Evolutionary conservation across 106 monocot species (phyloP).

Genomic region (Dioscorea dumetorum): DNA sequence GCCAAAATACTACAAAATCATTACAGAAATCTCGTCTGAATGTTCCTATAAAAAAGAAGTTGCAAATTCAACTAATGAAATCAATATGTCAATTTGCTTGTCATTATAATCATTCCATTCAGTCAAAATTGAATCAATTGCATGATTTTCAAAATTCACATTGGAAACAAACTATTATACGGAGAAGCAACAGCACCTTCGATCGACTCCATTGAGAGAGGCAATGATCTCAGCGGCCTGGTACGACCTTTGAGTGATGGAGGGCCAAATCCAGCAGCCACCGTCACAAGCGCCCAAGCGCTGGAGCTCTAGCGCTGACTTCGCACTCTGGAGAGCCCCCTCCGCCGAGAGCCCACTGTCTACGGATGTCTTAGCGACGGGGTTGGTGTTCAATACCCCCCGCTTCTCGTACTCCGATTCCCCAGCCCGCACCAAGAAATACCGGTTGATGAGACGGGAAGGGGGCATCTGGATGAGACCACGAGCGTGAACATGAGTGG

Average conservation of each 20-base stretch:
- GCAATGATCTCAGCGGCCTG: constrained; percentile 95
- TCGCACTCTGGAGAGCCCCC: constrained; percentile 44
- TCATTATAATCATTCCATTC: too few relatives aligned
- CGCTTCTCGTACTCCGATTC: constrained; percentile 70
- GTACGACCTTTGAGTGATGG: constrained; percentile 84
- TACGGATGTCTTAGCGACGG: constrained; percentile 80
- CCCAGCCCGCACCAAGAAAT: constrained; percentile 84
- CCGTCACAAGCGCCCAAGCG: constrained; percentile 67
- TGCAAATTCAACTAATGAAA: too few relatives aligned
- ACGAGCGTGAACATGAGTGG: constrained; percentile 5
- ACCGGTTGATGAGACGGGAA: constrained; percentile 35
- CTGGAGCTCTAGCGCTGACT: constrained; percentile 56
- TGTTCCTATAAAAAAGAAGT: too few relatives aligned
- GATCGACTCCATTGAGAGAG: constrained; percentile 55
- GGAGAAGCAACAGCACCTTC: constrained; percentile 30
- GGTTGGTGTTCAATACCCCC: constrained; percentile 69
- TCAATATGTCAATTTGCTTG: too few relatives aligned
- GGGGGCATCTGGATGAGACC: constrained; percentile 42
- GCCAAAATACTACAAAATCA: neutral
- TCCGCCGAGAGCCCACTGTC: constrained; percentile 75
- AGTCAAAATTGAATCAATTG: too few relatives aligned
- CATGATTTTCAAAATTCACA: too few relatives aligned
- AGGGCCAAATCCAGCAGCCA: constrained; percentile 97
- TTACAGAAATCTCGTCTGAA: neutral
- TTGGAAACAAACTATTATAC: too few relatives aligned